Evolutionary conservation across 2,329 filamentous ascomycete species (phyloP).

Genomic region (Xylaria sp.): DNA sequence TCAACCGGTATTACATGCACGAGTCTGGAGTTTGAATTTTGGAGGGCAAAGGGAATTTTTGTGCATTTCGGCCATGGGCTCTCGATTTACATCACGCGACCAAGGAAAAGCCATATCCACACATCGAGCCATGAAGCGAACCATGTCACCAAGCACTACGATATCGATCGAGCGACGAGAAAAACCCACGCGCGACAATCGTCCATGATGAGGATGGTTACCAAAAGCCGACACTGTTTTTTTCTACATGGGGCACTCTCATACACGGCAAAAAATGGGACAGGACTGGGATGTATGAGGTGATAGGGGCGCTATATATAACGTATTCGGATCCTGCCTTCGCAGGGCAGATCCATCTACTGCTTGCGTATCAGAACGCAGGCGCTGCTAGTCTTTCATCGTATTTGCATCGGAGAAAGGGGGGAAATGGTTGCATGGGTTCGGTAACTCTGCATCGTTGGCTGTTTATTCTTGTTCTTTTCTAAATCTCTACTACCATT

Average conservation of each 20-base stretch:
- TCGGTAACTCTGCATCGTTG: slow-evolving; percentile 16
- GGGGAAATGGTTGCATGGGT: slow-evolving; percentile 16
- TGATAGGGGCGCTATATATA: slow-evolving; percentile 18
- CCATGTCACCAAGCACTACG: slow-evolving; percentile 7
- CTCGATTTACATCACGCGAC: slow-evolving; percentile 11
- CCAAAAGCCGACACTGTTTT: slow-evolving; percentile 10
- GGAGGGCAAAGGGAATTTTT: slow-evolving; percentile 10
- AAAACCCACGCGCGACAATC: slow-evolving; percentile 2
- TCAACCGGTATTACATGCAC: slow-evolving; percentile 14
- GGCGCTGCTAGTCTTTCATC: slow-evolving; percentile 11
- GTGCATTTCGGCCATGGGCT: slow-evolving; percentile 8
- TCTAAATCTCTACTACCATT: slow-evolving; percentile 6
- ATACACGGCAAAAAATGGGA: slow-evolving; percentile 15
- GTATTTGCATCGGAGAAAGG: slow-evolving; percentile 18
- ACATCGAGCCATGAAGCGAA: slow-evolving; percentile 11
- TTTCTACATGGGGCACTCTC: slow-evolving; percentile 14
- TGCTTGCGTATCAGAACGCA: slow-evolving; percentile 2
- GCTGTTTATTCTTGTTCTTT: slow-evolving; percentile 8
- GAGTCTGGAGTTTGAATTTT: slow-evolving; percentile 18
- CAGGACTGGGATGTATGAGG: slow-evolving; percentile 9
- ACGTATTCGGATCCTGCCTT: slow-evolving; percentile 13
- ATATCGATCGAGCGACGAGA: slow-evolving; percentile 5
- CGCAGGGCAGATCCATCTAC: slow-evolving; percentile 5
- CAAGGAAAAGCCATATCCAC: slow-evolving; percentile 6
- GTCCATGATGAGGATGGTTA: slow-evolving; percentile 1